Evolutionary conservation across 768 basidiomycete genomes (phyloP).

Genomic region (Tephrocybe sp.): DNA sequence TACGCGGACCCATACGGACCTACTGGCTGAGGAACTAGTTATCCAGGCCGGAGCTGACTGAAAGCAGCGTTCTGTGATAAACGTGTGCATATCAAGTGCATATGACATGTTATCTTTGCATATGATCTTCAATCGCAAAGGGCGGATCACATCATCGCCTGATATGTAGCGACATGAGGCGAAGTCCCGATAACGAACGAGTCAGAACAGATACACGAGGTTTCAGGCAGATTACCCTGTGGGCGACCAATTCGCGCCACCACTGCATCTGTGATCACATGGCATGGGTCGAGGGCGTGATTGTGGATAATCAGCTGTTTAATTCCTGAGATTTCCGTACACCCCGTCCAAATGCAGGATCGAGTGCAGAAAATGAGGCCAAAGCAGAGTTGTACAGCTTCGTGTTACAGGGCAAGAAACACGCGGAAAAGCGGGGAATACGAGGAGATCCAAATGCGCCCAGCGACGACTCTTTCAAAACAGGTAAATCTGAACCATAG

Average conservation of each 20-base stretch:
- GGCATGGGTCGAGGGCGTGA: neutral
- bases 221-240: slow-evolving; percentile 1
- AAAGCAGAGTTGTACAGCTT: neutral
- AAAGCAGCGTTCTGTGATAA: neutral
- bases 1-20: slow-evolving; percentile 1
- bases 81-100: neutral
- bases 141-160: neutral
- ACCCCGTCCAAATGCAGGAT: neutral
- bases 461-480: too few species aligned
- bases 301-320: neutral
- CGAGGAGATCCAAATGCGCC: too few species aligned
- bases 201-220: slow-evolving; percentile 5
- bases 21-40: neutral
- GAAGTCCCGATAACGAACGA: neutral
- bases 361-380: neutral
- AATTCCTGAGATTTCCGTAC: neutral
- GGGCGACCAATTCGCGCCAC: neutral
- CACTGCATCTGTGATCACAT: slow-evolving; percentile 5
- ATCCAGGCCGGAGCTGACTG: neutral
- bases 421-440: too few species aligned
- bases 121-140: neutral
- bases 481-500: too few species aligned
- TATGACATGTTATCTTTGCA: neutral
- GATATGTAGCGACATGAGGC: neutral
- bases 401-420: too few species aligned